Evolutionary conservation across 2,329 filamentous ascomycete species (phyloP).

Genomic region (Aspergillus fumigatiaffinis): DNA sequence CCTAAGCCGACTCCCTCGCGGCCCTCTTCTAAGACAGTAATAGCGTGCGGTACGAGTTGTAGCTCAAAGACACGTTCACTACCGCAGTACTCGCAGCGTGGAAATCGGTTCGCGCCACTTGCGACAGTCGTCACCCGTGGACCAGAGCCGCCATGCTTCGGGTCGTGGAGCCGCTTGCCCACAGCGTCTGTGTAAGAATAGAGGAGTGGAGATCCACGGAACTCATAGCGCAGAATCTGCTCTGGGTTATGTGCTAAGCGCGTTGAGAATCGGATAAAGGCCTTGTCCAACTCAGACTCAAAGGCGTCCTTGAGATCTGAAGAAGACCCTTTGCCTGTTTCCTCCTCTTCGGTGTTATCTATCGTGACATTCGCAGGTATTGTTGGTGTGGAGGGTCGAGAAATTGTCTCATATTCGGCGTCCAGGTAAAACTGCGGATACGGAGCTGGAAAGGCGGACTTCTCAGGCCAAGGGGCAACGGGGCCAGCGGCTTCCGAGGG

Average conservation of each 20-base stretch:
- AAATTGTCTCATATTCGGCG: constrained; percentile 86
- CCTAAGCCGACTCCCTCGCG: constrained; percentile 59
- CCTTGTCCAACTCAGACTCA: constrained; percentile 69
- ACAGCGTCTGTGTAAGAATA: constrained; percentile 76
- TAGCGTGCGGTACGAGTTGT: constrained; percentile 87
- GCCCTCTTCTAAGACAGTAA: constrained; percentile 76
- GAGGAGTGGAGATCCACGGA: constrained; percentile 66
- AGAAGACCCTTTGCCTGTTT: constrained; percentile 29
- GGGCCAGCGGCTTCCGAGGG: constrained; percentile 39
- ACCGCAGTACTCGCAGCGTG: constrained; percentile 73
- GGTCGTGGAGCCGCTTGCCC: constrained; percentile 56
- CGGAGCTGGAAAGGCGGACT: constrained; percentile 60
- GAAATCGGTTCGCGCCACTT: constrained; percentile 50
- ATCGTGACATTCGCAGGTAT: constrained; percentile 45
- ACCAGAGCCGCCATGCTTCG: constrained; percentile 15
- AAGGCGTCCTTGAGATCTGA: constrained; percentile 64
- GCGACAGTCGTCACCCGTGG: constrained; percentile 25
- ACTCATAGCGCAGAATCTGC: constrained; percentile 78
- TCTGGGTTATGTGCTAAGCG: constrained; percentile 75
- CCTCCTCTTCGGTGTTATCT: constrained; percentile 38
- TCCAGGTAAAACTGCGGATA: constrained; percentile 81
- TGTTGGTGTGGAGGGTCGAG: constrained; percentile 49
- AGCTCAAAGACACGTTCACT: constrained; percentile 78
- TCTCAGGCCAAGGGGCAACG: constrained; percentile 71
- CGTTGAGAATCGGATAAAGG: constrained; percentile 78